Conservation (phyloP, 108 stramenopile genomes). For the Aurantiochytrium sp. region DNA sequence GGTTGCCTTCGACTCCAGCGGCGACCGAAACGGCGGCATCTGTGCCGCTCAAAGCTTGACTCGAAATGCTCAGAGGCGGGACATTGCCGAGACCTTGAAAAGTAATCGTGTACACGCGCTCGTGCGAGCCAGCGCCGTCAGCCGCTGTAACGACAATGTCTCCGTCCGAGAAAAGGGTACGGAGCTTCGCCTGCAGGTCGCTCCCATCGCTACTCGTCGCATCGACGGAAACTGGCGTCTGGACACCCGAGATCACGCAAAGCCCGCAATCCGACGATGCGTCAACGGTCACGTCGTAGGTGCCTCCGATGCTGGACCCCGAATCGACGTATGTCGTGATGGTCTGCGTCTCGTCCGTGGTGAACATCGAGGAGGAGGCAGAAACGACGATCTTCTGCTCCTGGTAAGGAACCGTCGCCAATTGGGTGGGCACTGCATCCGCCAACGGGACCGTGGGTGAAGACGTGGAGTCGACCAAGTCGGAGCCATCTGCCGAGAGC, state of each 20-base stretch:
- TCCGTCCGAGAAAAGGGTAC: neutral
- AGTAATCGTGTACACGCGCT: neutral
- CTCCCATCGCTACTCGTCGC: neutral
- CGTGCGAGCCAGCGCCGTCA: neutral
- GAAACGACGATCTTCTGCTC: neutral
- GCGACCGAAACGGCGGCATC: neutral
- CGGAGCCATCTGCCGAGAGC: neutral
- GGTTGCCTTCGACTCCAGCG: neutral
- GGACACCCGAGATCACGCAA: neutral
- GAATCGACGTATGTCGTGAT: neutral
- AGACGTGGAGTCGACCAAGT: neutral
- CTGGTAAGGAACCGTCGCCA: neutral
- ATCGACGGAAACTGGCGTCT: neutral
- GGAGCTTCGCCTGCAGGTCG: neutral
- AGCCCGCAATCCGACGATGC: neutral
- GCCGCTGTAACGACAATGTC: neutral
- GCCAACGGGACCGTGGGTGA: neutral
- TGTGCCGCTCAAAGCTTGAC: neutral
- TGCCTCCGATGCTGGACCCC: neutral
- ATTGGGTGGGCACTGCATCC: neutral
- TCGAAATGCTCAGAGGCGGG: neutral
- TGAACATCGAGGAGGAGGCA: neutral
- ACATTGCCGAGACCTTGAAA: conserved; percentile 8
- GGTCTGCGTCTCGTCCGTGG: neutral
- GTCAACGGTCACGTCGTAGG: neutral